Evolutionary conservation across 2,329 filamentous ascomycete species (phyloP).

Genomic region (Fusarium sp.): DNA sequence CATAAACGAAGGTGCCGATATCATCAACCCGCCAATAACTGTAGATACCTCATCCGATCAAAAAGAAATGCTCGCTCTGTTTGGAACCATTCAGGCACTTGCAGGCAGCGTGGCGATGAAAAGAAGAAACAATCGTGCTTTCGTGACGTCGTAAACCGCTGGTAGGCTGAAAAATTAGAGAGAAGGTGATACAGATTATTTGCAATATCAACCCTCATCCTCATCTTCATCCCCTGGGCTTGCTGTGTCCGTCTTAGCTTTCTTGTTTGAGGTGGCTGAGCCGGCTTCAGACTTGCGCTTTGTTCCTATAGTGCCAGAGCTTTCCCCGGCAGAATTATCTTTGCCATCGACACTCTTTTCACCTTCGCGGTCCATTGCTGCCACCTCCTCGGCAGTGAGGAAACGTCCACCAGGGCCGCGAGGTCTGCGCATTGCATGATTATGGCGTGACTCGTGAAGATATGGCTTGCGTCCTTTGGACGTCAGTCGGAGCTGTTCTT

Average conservation of each 20-base stretch:
- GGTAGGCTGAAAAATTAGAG: constrained; percentile 43
- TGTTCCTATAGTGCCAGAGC: constrained; percentile 50
- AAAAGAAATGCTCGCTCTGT: constrained; percentile 8
- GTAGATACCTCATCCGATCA: constrained; percentile 11
- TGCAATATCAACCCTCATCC: constrained; percentile 50
- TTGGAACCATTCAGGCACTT: background rate
- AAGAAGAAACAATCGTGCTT: constrained; percentile 41
- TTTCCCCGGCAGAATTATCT: constrained; percentile 40
- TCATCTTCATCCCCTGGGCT: constrained; percentile 53
- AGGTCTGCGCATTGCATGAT: constrained; percentile 96
- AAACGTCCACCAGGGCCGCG: constrained; percentile 94
- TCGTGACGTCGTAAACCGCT: constrained; percentile 51
- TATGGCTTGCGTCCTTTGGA: constrained; percentile 97
- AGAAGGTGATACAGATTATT: constrained; percentile 11
- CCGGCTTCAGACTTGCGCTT: constrained; percentile 69
- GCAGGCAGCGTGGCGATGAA: constrained; percentile 17
- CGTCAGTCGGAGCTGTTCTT: constrained; percentile 89
- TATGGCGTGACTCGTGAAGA: constrained; percentile 95
- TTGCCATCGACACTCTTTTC: constrained; percentile 56
- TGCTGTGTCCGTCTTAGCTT: constrained; percentile 60
- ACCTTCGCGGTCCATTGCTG: constrained; percentile 77
- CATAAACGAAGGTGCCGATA: constrained; percentile 25
- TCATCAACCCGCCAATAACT: constrained; percentile 21
- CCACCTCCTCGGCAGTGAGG: constrained; percentile 94
- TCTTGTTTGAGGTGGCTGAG: constrained; percentile 61